Percentiles rank a stretch among this genome's conserved stretches.
These are phyloP conservation scores for Pezicula carpinea DNA, from an alignment of 2,329 filamentous ascomycete species.

Conservation along the genomic window DNA sequence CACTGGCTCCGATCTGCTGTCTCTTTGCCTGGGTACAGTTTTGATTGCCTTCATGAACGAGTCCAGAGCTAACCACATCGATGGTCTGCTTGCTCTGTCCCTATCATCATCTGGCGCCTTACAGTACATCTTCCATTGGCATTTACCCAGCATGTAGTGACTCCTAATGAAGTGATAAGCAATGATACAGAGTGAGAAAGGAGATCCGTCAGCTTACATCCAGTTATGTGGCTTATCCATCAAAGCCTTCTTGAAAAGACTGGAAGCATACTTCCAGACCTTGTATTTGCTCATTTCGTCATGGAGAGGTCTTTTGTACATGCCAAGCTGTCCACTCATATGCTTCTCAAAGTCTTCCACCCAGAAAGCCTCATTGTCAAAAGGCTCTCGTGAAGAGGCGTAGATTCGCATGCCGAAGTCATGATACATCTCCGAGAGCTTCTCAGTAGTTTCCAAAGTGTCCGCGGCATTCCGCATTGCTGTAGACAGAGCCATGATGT, in stretches of 20 bases:
- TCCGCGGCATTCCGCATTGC: slow-evolving; percentile 53
- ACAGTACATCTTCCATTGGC: slow-evolving; percentile 65
- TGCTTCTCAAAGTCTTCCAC: slow-evolving; percentile 58
- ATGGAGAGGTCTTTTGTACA: slow-evolving; percentile 55
- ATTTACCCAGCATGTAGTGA: slow-evolving; percentile 67
- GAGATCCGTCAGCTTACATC: slow-evolving; percentile 41
- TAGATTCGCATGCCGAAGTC: slow-evolving; percentile 68
- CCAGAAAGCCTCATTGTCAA: slow-evolving; percentile 62
- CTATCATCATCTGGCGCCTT: slow-evolving; percentile 36
- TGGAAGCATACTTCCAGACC: slow-evolving; percentile 61
- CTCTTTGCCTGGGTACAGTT: slow-evolving; percentile 53
- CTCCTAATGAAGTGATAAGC: slow-evolving; percentile 37
- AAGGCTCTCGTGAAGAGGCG: slow-evolving; percentile 62
- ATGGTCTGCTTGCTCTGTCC: slow-evolving; percentile 27
- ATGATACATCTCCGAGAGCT: slow-evolving; percentile 60
- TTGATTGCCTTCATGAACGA: slow-evolving; percentile 56
- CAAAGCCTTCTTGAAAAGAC: slow-evolving; percentile 55
- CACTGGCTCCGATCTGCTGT: slow-evolving; percentile 57
- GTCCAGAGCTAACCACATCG: slow-evolving; percentile 45
- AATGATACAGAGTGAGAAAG: neutral
- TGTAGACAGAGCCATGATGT: slow-evolving; percentile 61
- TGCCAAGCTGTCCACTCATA: slow-evolving; percentile 48
- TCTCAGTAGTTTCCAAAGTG: slow-evolving; percentile 45
- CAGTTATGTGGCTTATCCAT: slow-evolving; percentile 55
- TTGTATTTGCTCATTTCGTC: slow-evolving; percentile 52